Conservation (phyloP, 495 filamentous ascomycete genomes). For the Cercophora samala region DNA sequence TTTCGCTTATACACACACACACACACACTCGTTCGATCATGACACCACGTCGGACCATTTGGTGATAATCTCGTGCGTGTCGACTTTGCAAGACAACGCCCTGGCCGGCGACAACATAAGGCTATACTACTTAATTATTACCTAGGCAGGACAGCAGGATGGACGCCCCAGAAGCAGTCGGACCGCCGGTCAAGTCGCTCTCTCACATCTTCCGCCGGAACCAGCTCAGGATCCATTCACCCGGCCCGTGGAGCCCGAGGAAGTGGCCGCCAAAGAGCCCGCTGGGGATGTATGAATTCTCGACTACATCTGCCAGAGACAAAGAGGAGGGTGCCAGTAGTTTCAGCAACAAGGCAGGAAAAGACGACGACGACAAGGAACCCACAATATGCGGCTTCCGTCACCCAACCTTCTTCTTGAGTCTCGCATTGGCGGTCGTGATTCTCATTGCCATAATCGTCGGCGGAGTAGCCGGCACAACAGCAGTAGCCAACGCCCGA, state of each 20-base stretch:
- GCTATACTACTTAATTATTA: neutral
- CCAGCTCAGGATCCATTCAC: slow-evolving; percentile 8
- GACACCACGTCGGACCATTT: neutral
- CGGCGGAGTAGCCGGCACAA: slow-evolving; percentile 14
- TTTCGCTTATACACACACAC: neutral
- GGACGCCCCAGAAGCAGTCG: slow-evolving; percentile 15
- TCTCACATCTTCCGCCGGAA: slow-evolving; percentile 16
- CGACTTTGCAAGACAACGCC: neutral
- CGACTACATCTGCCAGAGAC: neutral
- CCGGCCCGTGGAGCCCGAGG: slow-evolving; percentile 3
- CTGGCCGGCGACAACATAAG: slow-evolving; percentile 2
- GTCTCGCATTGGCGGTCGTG: slow-evolving; percentile 8
- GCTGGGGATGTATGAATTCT: slow-evolving; percentile 10
- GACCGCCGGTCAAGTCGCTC: slow-evolving; percentile 9
- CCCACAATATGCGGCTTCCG: slow-evolving; percentile 11
- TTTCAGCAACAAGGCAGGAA: neutral
- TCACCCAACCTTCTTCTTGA: slow-evolving; percentile 1
- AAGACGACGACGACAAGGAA: neutral
- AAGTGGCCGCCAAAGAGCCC: neutral
- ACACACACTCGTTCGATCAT: neutral
- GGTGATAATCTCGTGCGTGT: neutral
- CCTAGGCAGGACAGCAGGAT: neutral
- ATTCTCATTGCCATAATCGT: slow-evolving; percentile 12
- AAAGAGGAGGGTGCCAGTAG: slow-evolving; percentile 1
- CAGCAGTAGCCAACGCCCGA: slow-evolving; percentile 18